Conservation (phyloP, 495 filamentous ascomycete genomes). For the Lasiosphaeriaceae sp. region DNA sequence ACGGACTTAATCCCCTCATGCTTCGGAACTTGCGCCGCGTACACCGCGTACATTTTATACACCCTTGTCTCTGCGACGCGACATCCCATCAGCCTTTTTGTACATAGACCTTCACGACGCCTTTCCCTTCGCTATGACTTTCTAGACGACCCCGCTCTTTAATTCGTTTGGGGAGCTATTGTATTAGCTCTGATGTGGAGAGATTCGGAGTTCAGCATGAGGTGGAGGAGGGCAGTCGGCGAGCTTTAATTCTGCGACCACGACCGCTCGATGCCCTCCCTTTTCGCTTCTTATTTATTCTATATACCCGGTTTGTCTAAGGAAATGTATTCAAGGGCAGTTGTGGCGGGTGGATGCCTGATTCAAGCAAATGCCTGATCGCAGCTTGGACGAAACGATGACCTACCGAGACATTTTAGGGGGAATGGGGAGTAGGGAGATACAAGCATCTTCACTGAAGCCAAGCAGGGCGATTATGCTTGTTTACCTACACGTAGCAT, state of each 20-base stretch:
- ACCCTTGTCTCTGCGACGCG: background rate
- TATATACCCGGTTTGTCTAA: constrained; percentile 38
- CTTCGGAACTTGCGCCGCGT: background rate
- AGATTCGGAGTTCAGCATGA: background rate
- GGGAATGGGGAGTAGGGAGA: background rate
- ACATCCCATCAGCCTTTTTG: background rate
- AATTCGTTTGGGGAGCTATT: background rate
- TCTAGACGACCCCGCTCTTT: background rate
- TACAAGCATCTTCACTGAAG: constrained; percentile 2
- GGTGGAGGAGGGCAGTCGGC: background rate
- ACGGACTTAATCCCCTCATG: constrained; percentile 1
- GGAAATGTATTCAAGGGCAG: constrained; percentile 23
- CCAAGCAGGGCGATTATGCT: background rate
- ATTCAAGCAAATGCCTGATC: background rate
- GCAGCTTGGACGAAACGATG: background rate
- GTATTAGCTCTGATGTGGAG: background rate
- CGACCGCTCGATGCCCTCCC: constrained; percentile 17
- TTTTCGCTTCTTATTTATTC: constrained; percentile 38
- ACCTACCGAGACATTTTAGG: background rate
- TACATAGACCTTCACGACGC: background rate
- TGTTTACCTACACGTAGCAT: constrained; percentile 12
- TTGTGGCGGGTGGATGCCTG: constrained; percentile 8
- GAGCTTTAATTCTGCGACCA: background rate
- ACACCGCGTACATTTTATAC: background rate
- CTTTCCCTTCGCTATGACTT: background rate